Base-by-base conservation (phyloP, 257 asterid species). In the Plectranthus barbatus region DNA sequence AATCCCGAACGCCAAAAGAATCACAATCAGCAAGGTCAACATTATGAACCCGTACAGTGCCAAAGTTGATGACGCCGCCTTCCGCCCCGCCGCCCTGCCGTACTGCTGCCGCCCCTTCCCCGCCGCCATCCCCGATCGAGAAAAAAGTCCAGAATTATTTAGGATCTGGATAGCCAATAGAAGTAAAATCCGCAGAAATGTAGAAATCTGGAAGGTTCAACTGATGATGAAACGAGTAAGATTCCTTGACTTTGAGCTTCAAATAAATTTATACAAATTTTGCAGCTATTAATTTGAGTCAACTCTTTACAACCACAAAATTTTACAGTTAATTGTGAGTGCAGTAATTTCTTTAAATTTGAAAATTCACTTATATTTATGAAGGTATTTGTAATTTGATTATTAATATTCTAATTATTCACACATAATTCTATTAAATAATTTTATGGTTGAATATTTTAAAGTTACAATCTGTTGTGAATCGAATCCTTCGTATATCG, bases 91-190 rank as follows among this genome's bases (percentile, higher is more conserved):
- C 46, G 84, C 77, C 51, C 74, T 73, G 61, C 79, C 78, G 72
- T 75, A 64, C 41, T 64, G 68, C 71, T 67, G 81, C 79, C 90
- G 77, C 74, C 87, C 95, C 65, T 90, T 90, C 66, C 68, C 88
- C 73, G 93, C 88, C 73, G 93, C 91, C 96, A 87, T 85, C 68
- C 60, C 3, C 13, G 65, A 71, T 66, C 60, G 64, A 26, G 53
- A 12, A 18, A 33, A 37, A 34, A 4, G 19, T 23, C 42, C 49
- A 42, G 23, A 39, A 4, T 51, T 4, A 6, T 19, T 9, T 12
- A 66, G 46, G 76, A 72, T 72, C 68, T 60, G 64, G 47, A 44
- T 20, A 52, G 50, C 10, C 8, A 40, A 19, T 41, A 39, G 39
- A 56, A 51, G 60, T 65, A 58, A 58, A 57, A 64, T 57, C 40